These are phyloP conservation scores for Chimonanthus praecox DNA, from an alignment of 164 flowering plant genomes.

Conservation along the genomic window DNA sequence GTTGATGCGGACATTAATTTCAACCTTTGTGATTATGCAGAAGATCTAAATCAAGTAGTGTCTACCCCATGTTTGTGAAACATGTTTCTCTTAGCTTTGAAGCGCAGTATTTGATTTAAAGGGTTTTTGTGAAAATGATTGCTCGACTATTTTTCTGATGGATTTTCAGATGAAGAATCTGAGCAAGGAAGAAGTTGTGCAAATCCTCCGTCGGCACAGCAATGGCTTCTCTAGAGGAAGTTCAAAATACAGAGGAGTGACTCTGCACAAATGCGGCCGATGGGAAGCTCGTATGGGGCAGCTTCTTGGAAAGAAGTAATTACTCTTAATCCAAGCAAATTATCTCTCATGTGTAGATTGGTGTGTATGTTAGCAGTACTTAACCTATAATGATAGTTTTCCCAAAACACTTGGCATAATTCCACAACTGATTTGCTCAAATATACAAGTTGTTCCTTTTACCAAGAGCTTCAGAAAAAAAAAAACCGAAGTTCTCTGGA, in stretches of 20 bases:
- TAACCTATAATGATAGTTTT: neutral
- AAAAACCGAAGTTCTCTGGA: neutral
- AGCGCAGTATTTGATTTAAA: neutral
- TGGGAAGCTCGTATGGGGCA: slow-evolving; percentile 96
- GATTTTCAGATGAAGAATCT: slow-evolving; percentile 56
- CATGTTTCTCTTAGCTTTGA: neutral
- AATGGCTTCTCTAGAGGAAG: slow-evolving; percentile 77
- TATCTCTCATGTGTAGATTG: neutral
- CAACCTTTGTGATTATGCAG: slow-evolving; percentile 62
- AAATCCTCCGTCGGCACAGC: slow-evolving; percentile 80
- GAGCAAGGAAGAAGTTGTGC: slow-evolving; percentile 85
- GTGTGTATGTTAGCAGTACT: neutral
- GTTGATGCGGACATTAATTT: slow-evolving; percentile 92
- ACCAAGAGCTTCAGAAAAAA: neutral
- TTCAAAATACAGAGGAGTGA: slow-evolving; percentile 78
- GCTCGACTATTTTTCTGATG: neutral
- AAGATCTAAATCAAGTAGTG: slow-evolving; percentile 66
- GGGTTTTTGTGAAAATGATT: neutral
- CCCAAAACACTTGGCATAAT: neutral
- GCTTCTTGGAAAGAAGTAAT: slow-evolving; percentile 82
- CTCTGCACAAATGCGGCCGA: slow-evolving; percentile 77
- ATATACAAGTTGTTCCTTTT: too few relatives aligned
- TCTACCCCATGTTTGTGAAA: neutral
- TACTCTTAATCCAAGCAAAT: neutral
- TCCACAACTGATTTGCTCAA: too few relatives aligned